Evolutionary conservation across 768 basidiomycete species (phyloP), one percentile per base, ranked within the genome.

Genomic region (Tremella mesenterica): DNA sequence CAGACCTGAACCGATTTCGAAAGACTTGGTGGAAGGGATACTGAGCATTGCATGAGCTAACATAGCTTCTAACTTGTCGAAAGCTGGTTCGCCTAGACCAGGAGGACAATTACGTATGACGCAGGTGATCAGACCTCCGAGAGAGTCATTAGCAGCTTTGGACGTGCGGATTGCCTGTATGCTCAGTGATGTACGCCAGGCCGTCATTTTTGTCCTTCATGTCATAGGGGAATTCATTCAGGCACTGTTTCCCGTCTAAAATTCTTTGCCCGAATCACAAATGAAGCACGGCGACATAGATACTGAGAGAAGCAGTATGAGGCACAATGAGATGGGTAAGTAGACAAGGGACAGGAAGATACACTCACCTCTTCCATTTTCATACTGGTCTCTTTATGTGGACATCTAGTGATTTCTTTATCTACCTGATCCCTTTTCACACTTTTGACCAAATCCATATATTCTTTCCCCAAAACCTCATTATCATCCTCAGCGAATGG

Each of bases 41-140:
- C 91, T 95, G 48, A 99, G 81, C 93, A 99, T 97, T 7, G 95
- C 95, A 71, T 97, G 95, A 12, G 81, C 93, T 56, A 99, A 83
- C 58, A 81, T 81, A 18, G 95, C 95, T 75, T 95, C 93, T 73
- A 97, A 85, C 75, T 97, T 97, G 81, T 99, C 92, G 74, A 99
- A 97, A 47, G 88, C 86, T 49, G 95, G 95, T 74, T 97, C 95
- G 46, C 95, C 95, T 26, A 97, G 81, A 7, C 95, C 95, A 18
- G 84, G 76, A 43, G 95, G 95, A 1, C 85, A 83, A 52, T 84
- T 83, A 39, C 93, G 86, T 62, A 99, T 86, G 33, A 97, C 88
- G 71, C 95, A 97, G 52, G 90, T 97, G 50, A 97, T 83, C 2
- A 88, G 93, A n/a, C 95, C 95, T 47, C 95, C 95, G 58, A 99